Conservation (phyloP, 257 asterid genomes). For the Primulina tabacum region DNA sequence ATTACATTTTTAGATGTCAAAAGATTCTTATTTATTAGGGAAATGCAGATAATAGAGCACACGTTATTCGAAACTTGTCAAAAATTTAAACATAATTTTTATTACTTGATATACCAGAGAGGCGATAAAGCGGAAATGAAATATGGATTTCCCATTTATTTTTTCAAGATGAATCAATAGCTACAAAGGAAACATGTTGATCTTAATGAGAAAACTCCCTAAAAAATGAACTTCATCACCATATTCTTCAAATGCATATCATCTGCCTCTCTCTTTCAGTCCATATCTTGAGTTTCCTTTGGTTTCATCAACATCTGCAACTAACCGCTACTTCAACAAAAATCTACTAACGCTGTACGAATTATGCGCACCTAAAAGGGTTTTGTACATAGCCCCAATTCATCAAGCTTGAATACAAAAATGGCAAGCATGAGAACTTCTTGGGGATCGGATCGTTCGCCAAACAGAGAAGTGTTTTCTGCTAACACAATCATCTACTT, state of each 20-base stretch:
- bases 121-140: not conserved
- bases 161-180: not conserved
- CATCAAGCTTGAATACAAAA: not conserved
- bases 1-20: too few relatives aligned
- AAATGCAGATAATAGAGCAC: too few relatives aligned
- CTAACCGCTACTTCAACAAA: not conserved
- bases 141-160: not conserved
- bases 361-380: not conserved
- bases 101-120: too few relatives aligned
- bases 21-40: too few relatives aligned
- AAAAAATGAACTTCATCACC: not conserved
- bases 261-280: not conserved
- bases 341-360: not conserved
- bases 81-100: too few relatives aligned
- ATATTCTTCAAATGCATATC: too few relatives aligned
- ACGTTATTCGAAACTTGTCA: too few relatives aligned
- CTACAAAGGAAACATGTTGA: not conserved
- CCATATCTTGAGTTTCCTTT: not conserved
- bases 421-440: not conserved
- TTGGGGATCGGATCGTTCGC: not conserved
- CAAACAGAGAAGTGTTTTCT: not conserved
- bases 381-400: not conserved
- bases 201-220: not conserved
- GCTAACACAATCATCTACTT: constrained; percentile 22
- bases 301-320: not conserved